These are phyloP conservation scores for Bimuria novae-zelandiae DNA, from an alignment of 2,329 filamentous ascomycete genomes.

Conservation along the genomic window DNA sequence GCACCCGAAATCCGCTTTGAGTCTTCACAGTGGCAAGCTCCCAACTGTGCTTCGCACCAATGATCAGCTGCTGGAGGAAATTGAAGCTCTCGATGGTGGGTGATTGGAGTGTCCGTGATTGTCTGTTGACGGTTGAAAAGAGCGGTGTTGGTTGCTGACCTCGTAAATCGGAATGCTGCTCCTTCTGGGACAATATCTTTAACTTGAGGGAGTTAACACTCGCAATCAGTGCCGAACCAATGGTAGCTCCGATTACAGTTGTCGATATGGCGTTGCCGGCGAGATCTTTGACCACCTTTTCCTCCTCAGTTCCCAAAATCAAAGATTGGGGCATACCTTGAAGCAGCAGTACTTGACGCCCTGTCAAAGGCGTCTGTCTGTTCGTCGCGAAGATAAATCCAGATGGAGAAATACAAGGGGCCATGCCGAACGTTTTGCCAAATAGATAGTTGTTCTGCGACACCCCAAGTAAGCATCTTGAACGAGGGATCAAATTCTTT, in stretches of 20 bases:
- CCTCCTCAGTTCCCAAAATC: slow-evolving; percentile 64
- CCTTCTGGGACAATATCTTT: too few relatives aligned
- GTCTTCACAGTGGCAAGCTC: slow-evolving; percentile 62
- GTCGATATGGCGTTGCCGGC: slow-evolving; percentile 81
- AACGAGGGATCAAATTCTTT: slow-evolving; percentile 61
- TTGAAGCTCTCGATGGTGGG: neutral
- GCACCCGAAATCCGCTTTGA: slow-evolving; percentile 44
- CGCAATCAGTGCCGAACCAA: slow-evolving; percentile 62
- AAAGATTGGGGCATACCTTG: slow-evolving; percentile 72
- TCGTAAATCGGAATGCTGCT: too few relatives aligned
- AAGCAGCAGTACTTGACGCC: slow-evolving; percentile 65
- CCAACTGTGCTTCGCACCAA: slow-evolving; percentile 41
- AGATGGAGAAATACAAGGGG: slow-evolving; percentile 69
- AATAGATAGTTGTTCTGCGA: slow-evolving; percentile 74
- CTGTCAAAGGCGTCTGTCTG: slow-evolving; percentile 63
- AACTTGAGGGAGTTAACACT: slow-evolving; percentile 20
- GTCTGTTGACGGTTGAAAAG: too few relatives aligned
- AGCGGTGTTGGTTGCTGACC: neutral
- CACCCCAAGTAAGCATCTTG: slow-evolving; percentile 61
- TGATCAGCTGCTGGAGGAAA: slow-evolving; percentile 10
- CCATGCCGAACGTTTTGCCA: slow-evolving; percentile 59
- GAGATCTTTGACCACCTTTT: slow-evolving; percentile 65
- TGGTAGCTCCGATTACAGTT: slow-evolving; percentile 69
- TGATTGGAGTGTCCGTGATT: neutral
- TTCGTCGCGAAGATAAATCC: slow-evolving; percentile 66